phyloP scores from a whole-genome alignment of 176 grass and related monocot genomes.

The Guadua angustifolia region DNA sequence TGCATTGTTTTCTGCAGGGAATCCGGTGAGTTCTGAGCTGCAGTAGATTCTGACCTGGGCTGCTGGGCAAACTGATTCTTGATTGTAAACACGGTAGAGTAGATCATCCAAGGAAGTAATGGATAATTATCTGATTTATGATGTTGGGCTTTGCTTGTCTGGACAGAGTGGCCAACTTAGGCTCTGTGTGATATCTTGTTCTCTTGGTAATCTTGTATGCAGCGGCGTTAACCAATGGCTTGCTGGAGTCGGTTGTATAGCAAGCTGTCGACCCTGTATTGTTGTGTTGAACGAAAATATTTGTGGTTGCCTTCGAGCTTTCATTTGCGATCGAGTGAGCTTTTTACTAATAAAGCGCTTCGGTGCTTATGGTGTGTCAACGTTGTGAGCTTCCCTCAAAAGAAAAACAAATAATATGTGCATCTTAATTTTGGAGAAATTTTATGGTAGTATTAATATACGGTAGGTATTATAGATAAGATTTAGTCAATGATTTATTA shows the following conservation, averaged over 20 bases:
- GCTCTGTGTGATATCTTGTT: neutral
- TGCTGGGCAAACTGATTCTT: neutral
- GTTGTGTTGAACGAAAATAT: neutral
- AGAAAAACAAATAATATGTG: neutral
- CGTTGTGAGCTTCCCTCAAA: neutral
- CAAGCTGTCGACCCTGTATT: neutral
- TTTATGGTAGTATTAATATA: too few relatives aligned
- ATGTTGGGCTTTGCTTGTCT: neutral
- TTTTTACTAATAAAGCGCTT: neutral
- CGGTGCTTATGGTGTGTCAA: neutral
- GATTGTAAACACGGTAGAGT: conserved; percentile 6
- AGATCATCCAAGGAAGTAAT: neutral
- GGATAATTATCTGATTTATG: neutral
- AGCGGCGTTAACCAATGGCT: neutral
- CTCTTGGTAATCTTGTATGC: neutral
- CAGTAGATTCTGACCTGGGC: neutral
- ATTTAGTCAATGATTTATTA: too few relatives aligned
- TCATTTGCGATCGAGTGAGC: neutral
- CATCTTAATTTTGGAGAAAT: too few relatives aligned
- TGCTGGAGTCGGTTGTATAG: neutral
- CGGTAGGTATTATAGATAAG: too few relatives aligned
- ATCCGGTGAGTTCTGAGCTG: neutral
- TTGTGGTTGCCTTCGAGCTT: neutral
- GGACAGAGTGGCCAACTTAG: neutral
- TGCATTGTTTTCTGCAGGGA: conserved; percentile 5